Base-by-base conservation (phyloP, 2,329 filamentous ascomycete genomes). In the Dactylellina sp. region DNA sequence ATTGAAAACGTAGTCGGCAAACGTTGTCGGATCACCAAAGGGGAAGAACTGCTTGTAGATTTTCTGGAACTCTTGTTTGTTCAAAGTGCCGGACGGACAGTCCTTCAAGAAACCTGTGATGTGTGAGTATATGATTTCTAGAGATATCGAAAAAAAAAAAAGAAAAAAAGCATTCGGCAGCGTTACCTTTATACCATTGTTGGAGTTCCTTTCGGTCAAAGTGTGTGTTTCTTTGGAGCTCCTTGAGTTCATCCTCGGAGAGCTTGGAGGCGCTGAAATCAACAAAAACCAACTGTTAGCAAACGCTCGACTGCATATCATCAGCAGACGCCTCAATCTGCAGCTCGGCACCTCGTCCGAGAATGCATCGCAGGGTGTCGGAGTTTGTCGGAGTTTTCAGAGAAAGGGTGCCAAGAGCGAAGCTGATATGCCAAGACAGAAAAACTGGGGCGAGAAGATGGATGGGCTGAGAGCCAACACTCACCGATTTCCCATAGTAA, bases 41-140 rank as follows among this genome's bases (percentile, higher is more conserved):
- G 95, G 95, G 83, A 99, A 99, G 87, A 99, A 99, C 82, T 98
- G 95, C 79, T 95, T 92, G 84, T 99, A 99, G 80, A 99, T 99
- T 84, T 98, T 98, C 83, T 98, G 95, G 82, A 99, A 99, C 83
- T 99, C 95, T 80, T 96, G 91, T 84, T 98, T 99, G 80, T 92
- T 95, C 81, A 99, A 90, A 85, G 93, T 96, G 82, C 95, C 95
- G 44, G 91, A 93, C 2, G 95, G 95, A 83, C 95, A 99, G 83
- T 99, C 95, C 85, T 98, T 98, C 75, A 98, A 86, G 84, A 99
- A 98, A 76, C 94, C 94, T 97, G 79, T 20, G 20, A 11, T 35
- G 25, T 25, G 32, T 37, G 2, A 35, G 25, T 7, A 53, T 7
- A 4, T 39, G 14, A 56, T 42, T 25, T 40, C 6, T 12, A 20